Percentiles rank a stretch among this genome's conserved stretches.
phyloP scores from a whole-genome alignment of 164 flowering plant species.

The Houttuynia cordata region DNA sequence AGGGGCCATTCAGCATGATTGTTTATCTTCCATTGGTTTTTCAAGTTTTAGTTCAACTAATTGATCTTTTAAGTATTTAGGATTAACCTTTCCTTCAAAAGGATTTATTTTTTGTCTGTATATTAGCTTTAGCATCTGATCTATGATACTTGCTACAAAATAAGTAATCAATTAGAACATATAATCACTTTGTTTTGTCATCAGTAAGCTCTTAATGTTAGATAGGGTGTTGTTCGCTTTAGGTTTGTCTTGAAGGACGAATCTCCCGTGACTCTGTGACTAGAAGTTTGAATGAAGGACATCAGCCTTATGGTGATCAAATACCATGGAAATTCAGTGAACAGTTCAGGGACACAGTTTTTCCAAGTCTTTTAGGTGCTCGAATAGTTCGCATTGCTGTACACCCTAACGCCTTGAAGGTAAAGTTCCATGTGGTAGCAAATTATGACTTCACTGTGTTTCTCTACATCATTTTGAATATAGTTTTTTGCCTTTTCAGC shows the following conservation, averaged over 20 bases:
- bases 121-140: no score
- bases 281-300: conserved; percentile 70
- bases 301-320: conserved; percentile 83
- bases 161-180: no score
- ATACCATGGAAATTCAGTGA: conserved; percentile 97
- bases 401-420: conserved; percentile 94
- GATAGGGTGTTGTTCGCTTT: background rate
- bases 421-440: conserved; percentile 15
- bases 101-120: no score
- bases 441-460: background rate
- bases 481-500: conserved; percentile 28
- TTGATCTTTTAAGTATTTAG: no score
- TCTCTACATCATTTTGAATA: background rate
- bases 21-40: no score
- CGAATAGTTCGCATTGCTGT: conserved; percentile 97
- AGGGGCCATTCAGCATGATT: background rate
- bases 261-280: conserved; percentile 75
- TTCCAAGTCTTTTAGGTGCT: conserved; percentile 92
- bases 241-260: conserved; percentile 94
- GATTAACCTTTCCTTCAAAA: background rate
- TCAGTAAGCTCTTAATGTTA: no score
- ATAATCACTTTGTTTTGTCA: no score
- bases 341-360: conserved; percentile 66
- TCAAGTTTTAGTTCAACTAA: no score
- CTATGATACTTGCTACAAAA: no score